Conservation (phyloP, 2,329 filamentous ascomycete genomes). For the Venturiaceae sp. region DNA sequence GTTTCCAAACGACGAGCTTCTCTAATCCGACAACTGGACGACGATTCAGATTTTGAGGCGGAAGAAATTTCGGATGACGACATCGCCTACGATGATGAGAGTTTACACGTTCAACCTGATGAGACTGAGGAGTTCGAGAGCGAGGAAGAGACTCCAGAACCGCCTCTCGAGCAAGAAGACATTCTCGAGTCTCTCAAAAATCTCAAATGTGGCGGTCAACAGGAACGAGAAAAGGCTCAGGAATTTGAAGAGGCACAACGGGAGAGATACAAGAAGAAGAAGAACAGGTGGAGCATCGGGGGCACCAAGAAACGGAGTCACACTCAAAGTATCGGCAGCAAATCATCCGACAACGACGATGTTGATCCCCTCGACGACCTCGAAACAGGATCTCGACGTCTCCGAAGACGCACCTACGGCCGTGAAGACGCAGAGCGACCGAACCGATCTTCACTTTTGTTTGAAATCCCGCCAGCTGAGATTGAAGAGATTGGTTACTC, state of each 20-base stretch:
- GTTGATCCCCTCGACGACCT: slow-evolving; percentile 28
- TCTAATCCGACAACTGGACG: background rate
- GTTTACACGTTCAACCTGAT: slow-evolving; percentile 34
- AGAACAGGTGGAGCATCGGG: slow-evolving; percentile 28
- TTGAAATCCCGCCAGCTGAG: slow-evolving; percentile 24
- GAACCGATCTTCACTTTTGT: slow-evolving; percentile 24
- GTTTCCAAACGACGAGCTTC: slow-evolving; percentile 1
- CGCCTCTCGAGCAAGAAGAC: slow-evolving; percentile 13
- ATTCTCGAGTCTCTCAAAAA: slow-evolving; percentile 23
- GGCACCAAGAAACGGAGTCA: slow-evolving; percentile 35
- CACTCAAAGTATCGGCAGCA: slow-evolving; percentile 34
- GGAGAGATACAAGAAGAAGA: slow-evolving; percentile 23
- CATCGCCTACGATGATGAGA: slow-evolving; percentile 25
- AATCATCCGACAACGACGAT: slow-evolving; percentile 30
- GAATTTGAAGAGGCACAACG: slow-evolving; percentile 15
- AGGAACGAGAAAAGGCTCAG: slow-evolving; percentile 18
- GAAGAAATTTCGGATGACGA: slow-evolving; percentile 31
- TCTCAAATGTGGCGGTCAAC: slow-evolving; percentile 22
- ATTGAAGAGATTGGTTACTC: slow-evolving; percentile 4
- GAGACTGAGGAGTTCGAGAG: slow-evolving; percentile 32
- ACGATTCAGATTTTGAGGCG: slow-evolving; percentile 22
- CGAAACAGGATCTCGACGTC: slow-evolving; percentile 27
- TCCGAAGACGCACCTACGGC: slow-evolving; percentile 31
- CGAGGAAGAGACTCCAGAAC: slow-evolving; percentile 17
- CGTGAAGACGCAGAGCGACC: slow-evolving; percentile 18